These are phyloP conservation scores for Phaseolus coccineus DNA, from an alignment of 331 rosid species.

Conservation along the genomic window DNA sequence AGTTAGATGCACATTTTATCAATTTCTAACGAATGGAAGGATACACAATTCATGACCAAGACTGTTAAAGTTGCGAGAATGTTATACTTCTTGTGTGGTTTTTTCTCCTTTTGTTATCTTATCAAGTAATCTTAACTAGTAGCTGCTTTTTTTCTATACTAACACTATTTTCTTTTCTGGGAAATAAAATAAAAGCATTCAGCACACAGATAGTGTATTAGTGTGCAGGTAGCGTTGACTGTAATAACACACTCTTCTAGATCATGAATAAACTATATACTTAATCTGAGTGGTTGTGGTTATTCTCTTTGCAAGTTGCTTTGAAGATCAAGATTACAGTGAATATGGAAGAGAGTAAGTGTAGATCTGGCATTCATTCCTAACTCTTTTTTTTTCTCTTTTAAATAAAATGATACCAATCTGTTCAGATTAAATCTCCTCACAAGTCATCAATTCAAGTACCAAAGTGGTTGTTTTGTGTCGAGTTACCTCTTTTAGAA, in stretches of 20 bases:
- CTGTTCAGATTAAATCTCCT: no score
- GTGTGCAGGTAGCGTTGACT: neutral
- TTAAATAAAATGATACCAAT: no score
- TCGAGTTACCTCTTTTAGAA: no score
- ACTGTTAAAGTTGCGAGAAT: neutral
- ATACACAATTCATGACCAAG: neutral
- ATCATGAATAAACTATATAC: neutral
- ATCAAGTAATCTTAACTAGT: neutral
- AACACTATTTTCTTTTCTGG: neutral
- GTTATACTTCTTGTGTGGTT: neutral
- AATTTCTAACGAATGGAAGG: neutral
- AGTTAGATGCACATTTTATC: neutral
- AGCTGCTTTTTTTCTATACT: neutral
- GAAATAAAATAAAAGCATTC: no score
- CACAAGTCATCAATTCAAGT: no score
- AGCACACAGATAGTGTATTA: neutral
- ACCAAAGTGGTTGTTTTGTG: no score
- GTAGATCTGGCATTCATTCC: neutral
- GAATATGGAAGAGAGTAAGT: neutral
- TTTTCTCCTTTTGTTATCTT: neutral
- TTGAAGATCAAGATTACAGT: neutral
- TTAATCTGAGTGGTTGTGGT: neutral
- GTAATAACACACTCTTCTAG: neutral
- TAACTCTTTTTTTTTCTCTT: no score
- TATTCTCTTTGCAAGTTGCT: neutral